Base-by-base conservation (phyloP, 345 rosid genomes). In the Eucalyptus pumila region DNA sequence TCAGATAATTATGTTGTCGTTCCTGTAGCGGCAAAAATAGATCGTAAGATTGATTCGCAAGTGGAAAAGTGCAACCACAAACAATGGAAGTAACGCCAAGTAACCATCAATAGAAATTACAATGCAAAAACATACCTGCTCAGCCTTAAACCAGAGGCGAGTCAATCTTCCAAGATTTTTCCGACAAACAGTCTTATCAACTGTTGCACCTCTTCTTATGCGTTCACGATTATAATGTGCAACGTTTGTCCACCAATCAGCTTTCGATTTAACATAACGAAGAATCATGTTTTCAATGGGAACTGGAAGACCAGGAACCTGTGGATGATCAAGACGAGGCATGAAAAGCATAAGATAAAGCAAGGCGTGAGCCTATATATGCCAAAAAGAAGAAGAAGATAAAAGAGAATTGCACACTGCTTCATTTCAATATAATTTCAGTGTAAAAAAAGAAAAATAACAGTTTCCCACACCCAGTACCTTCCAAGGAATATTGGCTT, bases 241-340 rank as follows among this genome's bases (percentile, higher is more conserved):
- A 88, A 97, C 99, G 92, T 98, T 98, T 83, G 99, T 98, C 99
- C 99, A 98, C 99, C 99, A 98, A 88, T 98, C 99, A 86, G 99
- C 99, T 92, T 98, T 98, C 40, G 99, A 94, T 90, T 98, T 98
- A 86, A 98, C 99, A 92, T 98, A 98, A 12, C 99, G 95, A 86
- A 98, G 98, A 92, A 98, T 97, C 99, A 98, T 96, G 91, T 98
- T 98, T 91, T 98, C 99, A 89, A 98, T 95, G 58, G 99, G 99
- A 86, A 98, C 99, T 8, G 99, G 99, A 80, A 98, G 92, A 87
- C 99, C 99, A 91, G 99, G 99, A 87, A 98, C 99, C 95, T 93
- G 86, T 52, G 90, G 45, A 89, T 47, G 21, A 87, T 44, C 42
- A 44, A 87, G 72, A 88, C 87, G 42, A 92, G 92, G 88, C 54